Conservation (phyloP, 2,329 filamentous ascomycete species). For the Colletotrichum sp. region DNA sequence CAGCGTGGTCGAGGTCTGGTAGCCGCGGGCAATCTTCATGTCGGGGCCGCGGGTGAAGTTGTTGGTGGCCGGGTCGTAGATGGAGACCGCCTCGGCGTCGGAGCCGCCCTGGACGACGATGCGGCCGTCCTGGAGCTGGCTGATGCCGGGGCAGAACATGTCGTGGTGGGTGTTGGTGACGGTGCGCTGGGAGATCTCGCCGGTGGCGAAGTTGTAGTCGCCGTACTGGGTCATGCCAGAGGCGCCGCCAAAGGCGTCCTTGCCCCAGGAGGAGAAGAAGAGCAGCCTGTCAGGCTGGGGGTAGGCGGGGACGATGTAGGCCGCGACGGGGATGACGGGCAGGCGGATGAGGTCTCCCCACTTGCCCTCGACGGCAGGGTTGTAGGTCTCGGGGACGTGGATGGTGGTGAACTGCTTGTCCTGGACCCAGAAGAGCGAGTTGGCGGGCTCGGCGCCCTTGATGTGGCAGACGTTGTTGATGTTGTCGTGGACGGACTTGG, state of each 20-base stretch:
- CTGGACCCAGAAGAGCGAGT: constrained; percentile 21
- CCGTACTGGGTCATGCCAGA: constrained; percentile 25
- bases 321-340: constrained; percentile 31
- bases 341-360: constrained; percentile 30
- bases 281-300: constrained; percentile 27
- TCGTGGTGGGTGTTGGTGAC: constrained; percentile 52
- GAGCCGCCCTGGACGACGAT: constrained; percentile 61
- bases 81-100: constrained; percentile 50
- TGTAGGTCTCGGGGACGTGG: constrained; percentile 25
- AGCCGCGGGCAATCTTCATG: constrained; percentile 55
- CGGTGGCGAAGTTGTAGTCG: constrained; percentile 26
- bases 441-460: constrained; percentile 19
- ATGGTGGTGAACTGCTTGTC: constrained; percentile 24
- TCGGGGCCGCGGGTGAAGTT: constrained; percentile 42
- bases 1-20: constrained; percentile 55
- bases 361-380: constrained; percentile 25
- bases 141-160: constrained; percentile 65
- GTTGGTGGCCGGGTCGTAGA: constrained; percentile 46
- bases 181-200: constrained; percentile 32
- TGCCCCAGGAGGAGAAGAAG: constrained; percentile 29
- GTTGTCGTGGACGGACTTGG: constrained; percentile 24
- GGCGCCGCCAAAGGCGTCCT: constrained; percentile 26
- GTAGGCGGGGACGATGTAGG: constrained; percentile 29
- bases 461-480: constrained; percentile 25
- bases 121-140: constrained; percentile 50